A percentile compares a stretch with the other conserved stretches of the same genome.
Conservation (phyloP, 2,329 filamentous ascomycete species). For the Lecanicillium sp. region DNA sequence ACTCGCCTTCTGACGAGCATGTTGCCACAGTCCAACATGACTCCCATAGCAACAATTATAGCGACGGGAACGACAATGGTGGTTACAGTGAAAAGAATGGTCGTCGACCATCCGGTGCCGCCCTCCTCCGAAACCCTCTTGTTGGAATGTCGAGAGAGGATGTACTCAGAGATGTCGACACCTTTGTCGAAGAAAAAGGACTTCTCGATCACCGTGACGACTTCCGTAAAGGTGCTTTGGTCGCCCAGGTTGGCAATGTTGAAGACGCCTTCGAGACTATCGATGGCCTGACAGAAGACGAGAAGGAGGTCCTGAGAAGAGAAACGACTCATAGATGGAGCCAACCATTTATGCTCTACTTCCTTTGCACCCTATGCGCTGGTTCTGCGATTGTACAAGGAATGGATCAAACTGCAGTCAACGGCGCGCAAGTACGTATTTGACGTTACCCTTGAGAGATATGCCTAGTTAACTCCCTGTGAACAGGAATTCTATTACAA, state of each 20-base stretch:
- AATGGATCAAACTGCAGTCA: conserved; percentile 58
- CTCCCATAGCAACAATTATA: background rate
- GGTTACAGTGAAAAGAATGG: conserved; percentile 10
- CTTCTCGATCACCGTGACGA: conserved; percentile 27
- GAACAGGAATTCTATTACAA: conserved; percentile 25
- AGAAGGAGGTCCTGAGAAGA: conserved; percentile 18
- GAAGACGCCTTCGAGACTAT: conserved; percentile 20
- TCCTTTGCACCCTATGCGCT: conserved; percentile 25
- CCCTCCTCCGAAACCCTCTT: conserved; percentile 22
- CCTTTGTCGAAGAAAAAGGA: conserved; percentile 25
- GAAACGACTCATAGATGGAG: conserved; percentile 23
- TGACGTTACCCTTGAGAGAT: no score
- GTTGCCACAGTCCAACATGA: background rate
- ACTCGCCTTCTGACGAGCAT: conserved; percentile 3
- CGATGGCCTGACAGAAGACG: conserved; percentile 17
- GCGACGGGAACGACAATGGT: background rate
- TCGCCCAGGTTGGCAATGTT: conserved; percentile 36
- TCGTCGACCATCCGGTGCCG: conserved; percentile 13
- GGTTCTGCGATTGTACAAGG: conserved; percentile 52
- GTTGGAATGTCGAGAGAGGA: conserved; percentile 19
- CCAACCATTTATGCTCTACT: conserved; percentile 25
- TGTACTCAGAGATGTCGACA: conserved; percentile 24
- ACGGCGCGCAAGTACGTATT: conserved; percentile 53
- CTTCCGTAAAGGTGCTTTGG: conserved; percentile 43
- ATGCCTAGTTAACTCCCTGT: conserved; percentile 25